phyloP scores from a whole-genome alignment of 257 asterid genomes.

The Ocimum tenuiflorum region DNA sequence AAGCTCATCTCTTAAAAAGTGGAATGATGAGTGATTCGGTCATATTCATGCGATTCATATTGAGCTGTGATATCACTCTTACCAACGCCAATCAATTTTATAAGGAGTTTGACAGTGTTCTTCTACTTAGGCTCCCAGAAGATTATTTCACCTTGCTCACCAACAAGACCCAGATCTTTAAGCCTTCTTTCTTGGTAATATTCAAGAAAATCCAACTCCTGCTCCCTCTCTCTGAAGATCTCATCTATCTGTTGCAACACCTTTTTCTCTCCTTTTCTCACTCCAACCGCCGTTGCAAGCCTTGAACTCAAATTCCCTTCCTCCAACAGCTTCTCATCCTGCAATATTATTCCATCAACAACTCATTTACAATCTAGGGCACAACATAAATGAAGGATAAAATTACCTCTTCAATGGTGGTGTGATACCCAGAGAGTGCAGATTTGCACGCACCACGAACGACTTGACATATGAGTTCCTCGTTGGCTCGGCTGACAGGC shows the following conservation, averaged over 20 bases:
- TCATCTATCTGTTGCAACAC: constrained; percentile 73
- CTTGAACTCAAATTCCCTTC: constrained; percentile 58
- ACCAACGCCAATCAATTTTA: background rate
- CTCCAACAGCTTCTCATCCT: constrained; percentile 75
- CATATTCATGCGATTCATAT: background rate
- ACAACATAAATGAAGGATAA: background rate
- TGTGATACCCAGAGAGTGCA: constrained; percentile 70
- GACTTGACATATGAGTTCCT: constrained; percentile 75
- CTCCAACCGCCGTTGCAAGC: constrained; percentile 63
- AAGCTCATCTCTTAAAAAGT: background rate
- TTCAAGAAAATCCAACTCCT: constrained; percentile 65
- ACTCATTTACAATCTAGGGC: no score
- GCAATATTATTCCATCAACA: constrained; percentile 12
- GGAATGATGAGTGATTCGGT: background rate
- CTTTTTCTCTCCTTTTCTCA: constrained; percentile 81
- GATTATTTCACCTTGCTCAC: constrained; percentile 92
- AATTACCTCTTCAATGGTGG: constrained; percentile 82
- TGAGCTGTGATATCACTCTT: background rate
- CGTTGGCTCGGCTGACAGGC: constrained; percentile 81
- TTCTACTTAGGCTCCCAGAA: constrained; percentile 82
- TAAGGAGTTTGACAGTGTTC: background rate
- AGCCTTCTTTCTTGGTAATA: constrained; percentile 89
- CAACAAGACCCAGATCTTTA: constrained; percentile 89
- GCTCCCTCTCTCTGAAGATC: constrained; percentile 60
- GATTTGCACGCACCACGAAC: constrained; percentile 60